Percentiles rank a stretch among this genome's conserved stretches.
These are phyloP conservation scores for Chytriomyces sp. DNA, from an alignment of 192 early-diverging fungal genomes.

Conservation along the genomic window DNA sequence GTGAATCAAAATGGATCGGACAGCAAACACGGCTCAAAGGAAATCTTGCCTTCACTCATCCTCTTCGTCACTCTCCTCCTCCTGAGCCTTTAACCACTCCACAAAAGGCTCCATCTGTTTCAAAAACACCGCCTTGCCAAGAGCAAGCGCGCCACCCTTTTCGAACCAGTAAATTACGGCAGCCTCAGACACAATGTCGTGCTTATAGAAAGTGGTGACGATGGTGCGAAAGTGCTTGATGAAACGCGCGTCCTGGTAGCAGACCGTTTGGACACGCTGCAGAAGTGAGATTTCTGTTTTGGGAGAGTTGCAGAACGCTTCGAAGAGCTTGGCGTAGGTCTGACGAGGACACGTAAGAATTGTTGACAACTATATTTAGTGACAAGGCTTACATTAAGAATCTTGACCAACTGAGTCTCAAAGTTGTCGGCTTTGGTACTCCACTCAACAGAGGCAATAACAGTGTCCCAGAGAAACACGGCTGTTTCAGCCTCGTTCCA, in stretches of 20 bases:
- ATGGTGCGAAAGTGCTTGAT: constrained; percentile 86
- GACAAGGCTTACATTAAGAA: constrained; percentile 20
- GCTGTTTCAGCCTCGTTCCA: constrained; percentile 80
- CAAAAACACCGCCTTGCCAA: constrained; percentile 87
- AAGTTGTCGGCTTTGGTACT: constrained; percentile 80
- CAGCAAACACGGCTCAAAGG: no score
- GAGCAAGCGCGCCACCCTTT: constrained; percentile 78
- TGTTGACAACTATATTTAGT: constrained; percentile 1
- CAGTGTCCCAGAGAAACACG: constrained; percentile 78
- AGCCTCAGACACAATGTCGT: constrained; percentile 87
- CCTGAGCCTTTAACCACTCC: constrained; percentile 74
- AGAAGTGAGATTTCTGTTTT: constrained; percentile 86
- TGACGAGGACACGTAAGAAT: constrained; percentile 22
- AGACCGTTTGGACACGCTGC: constrained; percentile 81
- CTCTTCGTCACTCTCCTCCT: constrained; percentile 43
- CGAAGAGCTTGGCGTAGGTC: constrained; percentile 76
- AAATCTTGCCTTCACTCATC: no score
- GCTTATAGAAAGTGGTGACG: constrained; percentile 81
- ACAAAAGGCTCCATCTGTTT: constrained; percentile 94
- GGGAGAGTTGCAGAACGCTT: constrained; percentile 72
- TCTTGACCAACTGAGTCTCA: constrained; percentile 64
- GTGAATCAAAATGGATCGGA: no score
- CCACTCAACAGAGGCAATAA: constrained; percentile 81
- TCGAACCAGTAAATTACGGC: constrained; percentile 94
- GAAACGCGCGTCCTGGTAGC: constrained; percentile 87